Base-by-base conservation (phyloP, 805 yeast genomes). In the Saccharomycopsis oosterbeekiorum region DNA sequence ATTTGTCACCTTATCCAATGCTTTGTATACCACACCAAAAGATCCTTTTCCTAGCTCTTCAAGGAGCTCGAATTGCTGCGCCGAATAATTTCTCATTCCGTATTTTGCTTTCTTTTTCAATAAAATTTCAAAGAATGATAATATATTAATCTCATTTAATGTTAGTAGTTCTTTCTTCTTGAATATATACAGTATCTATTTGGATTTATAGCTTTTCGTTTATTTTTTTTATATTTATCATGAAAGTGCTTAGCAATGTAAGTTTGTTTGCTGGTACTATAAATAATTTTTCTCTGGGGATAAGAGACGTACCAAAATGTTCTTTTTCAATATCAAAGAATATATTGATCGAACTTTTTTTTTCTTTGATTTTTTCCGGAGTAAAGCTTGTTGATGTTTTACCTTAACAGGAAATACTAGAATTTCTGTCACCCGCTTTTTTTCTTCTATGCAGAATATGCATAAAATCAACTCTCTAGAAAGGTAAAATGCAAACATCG, bases 11-110 rank as follows among this genome's bases (percentile, higher is more conserved):
- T 74, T 74, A 65, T 85, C 80, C 10, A 79, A 66, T 1, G 88
- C 94, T 47, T 82, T 73, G 70, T 83, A 88, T 1, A 88, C 94
- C 2, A 83, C 85, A 0, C 94, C 94, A 70, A 87, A 88, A 9
- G 89, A 88, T 1, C 94, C 94, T 60, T 86, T 74, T 3, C 94
- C 94, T 3, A 88, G 81, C 70, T 87, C 81, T 60, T 77, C 80
- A 39, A 69, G 69, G 12, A 82, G 69, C 56, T 73, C 74, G 66
- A 81, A 82, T 68, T 81, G 83, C 56, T 73, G 75, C 2, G 78
- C 78, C 24, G 59, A 41, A 47, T 50, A 63, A 12, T 24, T 55
- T 58, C 65, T 76, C 78, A 64, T 29, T 47, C 9, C n/a, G 4
- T 26, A 10, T 15, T 47, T 12, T 43, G n/a, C 11, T 47, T 15